Base-by-base conservation (phyloP, 208 protist genomes). In the Herpetomonas samuelpessoai region DNA sequence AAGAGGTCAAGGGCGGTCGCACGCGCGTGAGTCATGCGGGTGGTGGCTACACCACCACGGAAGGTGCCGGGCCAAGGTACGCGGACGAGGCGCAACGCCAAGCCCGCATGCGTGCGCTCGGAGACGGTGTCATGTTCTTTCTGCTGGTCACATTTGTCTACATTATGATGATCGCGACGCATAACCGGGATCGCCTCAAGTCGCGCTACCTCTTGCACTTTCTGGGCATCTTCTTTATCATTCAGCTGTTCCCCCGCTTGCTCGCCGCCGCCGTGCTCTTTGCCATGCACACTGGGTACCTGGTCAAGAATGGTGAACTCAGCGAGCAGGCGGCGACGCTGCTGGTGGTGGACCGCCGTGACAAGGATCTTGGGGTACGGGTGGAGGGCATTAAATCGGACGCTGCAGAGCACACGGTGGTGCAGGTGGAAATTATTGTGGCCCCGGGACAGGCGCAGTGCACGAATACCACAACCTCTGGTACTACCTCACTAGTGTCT, bases 241-340 rank as follows among this genome's bases (percentile, higher is more conserved):
- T 90, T 54, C 77, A 93, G 54, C 45, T 91, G 14, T 88, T 90
- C 62, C 83, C 83, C 2, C 76, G 81, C 2, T 59, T 91, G 41
- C 63, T 94, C n/a, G 74, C 83, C 4, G 70, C 83, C 0, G 80
- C 79, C 0, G 73, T 91, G 50, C 60, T 94, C 28, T 94, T 85
- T 47, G 81, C 82, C 1, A 77, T 57, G 46, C 78, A 88, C 59
- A 71, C 83, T 9, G 70, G 62, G 38, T 77, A 84, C 41, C 52
- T 84, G 21, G 61, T 86, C 18, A 72, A 68, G 41, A 78, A 79
- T 28, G 39, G 52, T 28, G 75, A 86, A 66, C 48, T 72, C 27
- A 62, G 57, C 29, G 81, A 87, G 69, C 76, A 83, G 62, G 76
- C 77, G 3, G 57, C 65, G 28, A 61, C 76, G n/a, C 51, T 72